Base-by-base conservation (phyloP, 495 filamentous ascomycete species). In the Penicillium salamii region DNA sequence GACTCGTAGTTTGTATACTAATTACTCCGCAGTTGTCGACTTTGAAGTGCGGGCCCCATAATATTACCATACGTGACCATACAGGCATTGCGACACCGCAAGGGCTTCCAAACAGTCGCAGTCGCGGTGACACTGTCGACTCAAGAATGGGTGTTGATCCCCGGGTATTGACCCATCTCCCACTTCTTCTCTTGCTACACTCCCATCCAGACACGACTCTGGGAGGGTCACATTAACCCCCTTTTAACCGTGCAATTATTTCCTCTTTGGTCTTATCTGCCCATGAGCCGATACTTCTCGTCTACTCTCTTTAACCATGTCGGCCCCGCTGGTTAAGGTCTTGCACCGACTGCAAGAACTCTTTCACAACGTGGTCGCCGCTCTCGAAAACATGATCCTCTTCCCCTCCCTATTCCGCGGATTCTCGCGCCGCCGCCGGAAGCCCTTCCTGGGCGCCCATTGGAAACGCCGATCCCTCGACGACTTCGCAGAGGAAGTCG, bases 331-430 rank as follows among this genome's bases (percentile, higher is more conserved):
- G 42, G 59, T 63, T 51, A 76, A 71, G 59, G 66, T 74, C 56
- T 65, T 75, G 60, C 71, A 73, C 47, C 63, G 65, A 60, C 67
- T 78, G 69, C 71, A 78, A 63, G 71, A 79, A 54, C 63, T 82
- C 41, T 82, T 81, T 63, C 69, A 76, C 36, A 74, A 77, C 54
- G 62, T 81, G 31, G 64, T 78, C 15, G 58, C 73, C 19, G 77
- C 75, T 15, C 58, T 78, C 31, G 76, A 78, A 44, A 69, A 70
- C 52, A 75, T 79, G 68, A 60, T 73, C 23, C 71, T 81, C 57
- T 71, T 81, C 21, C 72, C 77, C 7, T 75, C 77, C 14, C 53
- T 80, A 23, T 71, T 80, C 52, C 73, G 67, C 28, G 67, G 64
- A 31, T 49, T 66, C 19, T 63, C 66, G 21, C 66, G 57, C 31